These are phyloP conservation scores for Cadophora luteo-olivacea DNA, from an alignment of 2,329 filamentous ascomycete species.

Conservation along the genomic window DNA sequence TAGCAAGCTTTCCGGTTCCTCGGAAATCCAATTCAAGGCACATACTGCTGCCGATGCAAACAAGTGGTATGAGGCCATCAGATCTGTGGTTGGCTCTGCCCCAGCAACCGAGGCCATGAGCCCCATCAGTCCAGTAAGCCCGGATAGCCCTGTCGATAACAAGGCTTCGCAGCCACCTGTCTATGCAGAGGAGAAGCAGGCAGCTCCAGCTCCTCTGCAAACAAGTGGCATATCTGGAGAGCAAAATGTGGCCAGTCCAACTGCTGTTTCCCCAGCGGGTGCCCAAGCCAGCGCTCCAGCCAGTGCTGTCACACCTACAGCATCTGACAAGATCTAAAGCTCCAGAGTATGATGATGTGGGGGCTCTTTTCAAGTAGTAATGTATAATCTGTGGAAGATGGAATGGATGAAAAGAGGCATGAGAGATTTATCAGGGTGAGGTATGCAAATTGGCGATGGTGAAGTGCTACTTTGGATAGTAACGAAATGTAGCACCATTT, in stretches of 20 bases:
- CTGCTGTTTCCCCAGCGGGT: conserved; percentile 14
- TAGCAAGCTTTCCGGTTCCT: conserved; percentile 78
- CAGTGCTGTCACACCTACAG: conserved; percentile 9
- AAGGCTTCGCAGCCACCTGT: conserved; percentile 30
- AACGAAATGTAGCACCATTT: background rate
- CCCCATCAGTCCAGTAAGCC: conserved; percentile 31
- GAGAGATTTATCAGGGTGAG: background rate
- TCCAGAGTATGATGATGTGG: background rate
- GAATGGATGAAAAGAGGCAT: background rate
- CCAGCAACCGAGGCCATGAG: conserved; percentile 31
- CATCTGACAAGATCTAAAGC: conserved; percentile 18
- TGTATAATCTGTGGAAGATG: conserved; percentile 19
- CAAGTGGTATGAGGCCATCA: conserved; percentile 83
- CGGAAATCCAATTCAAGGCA: conserved; percentile 88
- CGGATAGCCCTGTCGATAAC: conserved; percentile 35
- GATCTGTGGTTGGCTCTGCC: conserved; percentile 33
- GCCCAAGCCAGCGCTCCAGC: conserved; percentile 5
- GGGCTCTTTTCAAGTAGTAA: conserved; percentile 17
- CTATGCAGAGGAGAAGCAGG: conserved; percentile 32
- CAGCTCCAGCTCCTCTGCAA: conserved; percentile 34
- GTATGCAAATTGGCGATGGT: background rate
- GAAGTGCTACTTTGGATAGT: background rate
- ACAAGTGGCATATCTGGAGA: conserved; percentile 38
- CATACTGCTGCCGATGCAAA: conserved; percentile 79
- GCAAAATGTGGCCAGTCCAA: conserved; percentile 39